Evolutionary conservation across 768 basidiomycete genomes (phyloP).

Genomic region (Russula ochroleuca): DNA sequence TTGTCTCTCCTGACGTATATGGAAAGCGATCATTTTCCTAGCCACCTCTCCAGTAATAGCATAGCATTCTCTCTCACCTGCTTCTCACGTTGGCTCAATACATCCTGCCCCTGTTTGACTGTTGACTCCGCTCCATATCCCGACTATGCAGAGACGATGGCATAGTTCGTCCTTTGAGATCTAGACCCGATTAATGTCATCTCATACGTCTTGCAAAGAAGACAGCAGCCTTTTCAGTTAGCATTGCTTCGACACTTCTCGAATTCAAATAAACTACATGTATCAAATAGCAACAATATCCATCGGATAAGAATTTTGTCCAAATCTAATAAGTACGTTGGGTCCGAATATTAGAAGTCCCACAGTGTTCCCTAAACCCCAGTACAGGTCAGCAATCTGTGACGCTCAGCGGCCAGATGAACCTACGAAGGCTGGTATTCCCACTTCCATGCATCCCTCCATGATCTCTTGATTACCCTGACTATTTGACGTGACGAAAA

Average conservation of each 20-base stretch:
- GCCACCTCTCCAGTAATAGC: background rate
- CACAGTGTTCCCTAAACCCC: conserved; percentile 51
- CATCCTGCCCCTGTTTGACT: background rate
- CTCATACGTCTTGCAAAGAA: background rate
- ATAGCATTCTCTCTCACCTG: background rate
- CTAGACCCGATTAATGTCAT: background rate
- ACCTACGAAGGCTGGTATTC: conserved; percentile 48
- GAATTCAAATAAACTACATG: background rate
- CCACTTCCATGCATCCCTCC: conserved; percentile 67
- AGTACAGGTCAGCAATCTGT: background rate
- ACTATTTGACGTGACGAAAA: conserved; percentile 83
- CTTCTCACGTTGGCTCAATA: background rate
- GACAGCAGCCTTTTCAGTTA: background rate
- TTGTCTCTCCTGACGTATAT: conserved; percentile 40
- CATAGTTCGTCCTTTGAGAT: background rate
- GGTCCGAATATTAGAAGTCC: conserved; percentile 48
- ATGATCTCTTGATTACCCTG: conserved; percentile 76
- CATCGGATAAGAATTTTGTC: background rate
- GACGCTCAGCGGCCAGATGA: background rate
- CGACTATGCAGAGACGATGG: background rate
- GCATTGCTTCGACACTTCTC: background rate
- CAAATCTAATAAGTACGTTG: background rate
- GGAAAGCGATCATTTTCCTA: conserved; percentile 6
- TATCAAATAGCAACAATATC: background rate
- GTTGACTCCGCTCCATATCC: background rate